Base-by-base conservation (phyloP, 768 basidiomycete genomes). In the Mycena latifolia region DNA sequence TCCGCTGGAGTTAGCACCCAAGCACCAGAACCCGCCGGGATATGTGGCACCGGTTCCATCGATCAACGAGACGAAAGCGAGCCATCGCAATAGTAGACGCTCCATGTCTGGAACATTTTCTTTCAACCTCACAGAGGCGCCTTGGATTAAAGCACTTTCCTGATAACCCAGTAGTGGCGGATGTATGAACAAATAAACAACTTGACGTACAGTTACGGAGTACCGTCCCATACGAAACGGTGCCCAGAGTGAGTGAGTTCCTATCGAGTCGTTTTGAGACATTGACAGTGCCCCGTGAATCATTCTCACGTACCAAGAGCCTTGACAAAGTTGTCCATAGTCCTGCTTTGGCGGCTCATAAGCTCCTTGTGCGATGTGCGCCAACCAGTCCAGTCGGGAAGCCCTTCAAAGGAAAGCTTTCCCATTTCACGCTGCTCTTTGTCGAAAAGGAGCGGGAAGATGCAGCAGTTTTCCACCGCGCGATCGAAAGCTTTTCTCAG, bases 391-490 rank as follows among this genome's bases (percentile, higher is more conserved):
- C 68, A 69, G 33, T 69, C 37, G 2, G 43, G 64, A 2, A 48
- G 29, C 2, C 5, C n/a, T 2, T 59, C 61, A 1, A 69, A 37
- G 1, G 48, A 48, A 1, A 69, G 65, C 29, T 69, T 61, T 9
- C 65, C 68, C 46, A 27, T 45, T 17, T 35, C 59, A 7, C 41
- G 57, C 17, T 62, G 12, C 15, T 58, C 43, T 37, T 66, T 61
- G 0, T 15, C 0, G 54, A 69, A 69, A 15, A 69, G 31, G 5
- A 69, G 56, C 28, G 12, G 58, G 28, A 66, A 63, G 27, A 69
- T 66, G 24, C 64, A 69, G 50, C 64, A 66, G 15, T 41, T 69
- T 14, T 69, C 68, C 17, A 69, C 57, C 10, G 53, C 55, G 22
- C 55, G 53, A 25, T 69, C 68, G 31, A 69, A 29, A 3, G 65